phyloP scores from a whole-genome alignment of 106 monocot genomes.

The Apostasia ramifera region DNA sequence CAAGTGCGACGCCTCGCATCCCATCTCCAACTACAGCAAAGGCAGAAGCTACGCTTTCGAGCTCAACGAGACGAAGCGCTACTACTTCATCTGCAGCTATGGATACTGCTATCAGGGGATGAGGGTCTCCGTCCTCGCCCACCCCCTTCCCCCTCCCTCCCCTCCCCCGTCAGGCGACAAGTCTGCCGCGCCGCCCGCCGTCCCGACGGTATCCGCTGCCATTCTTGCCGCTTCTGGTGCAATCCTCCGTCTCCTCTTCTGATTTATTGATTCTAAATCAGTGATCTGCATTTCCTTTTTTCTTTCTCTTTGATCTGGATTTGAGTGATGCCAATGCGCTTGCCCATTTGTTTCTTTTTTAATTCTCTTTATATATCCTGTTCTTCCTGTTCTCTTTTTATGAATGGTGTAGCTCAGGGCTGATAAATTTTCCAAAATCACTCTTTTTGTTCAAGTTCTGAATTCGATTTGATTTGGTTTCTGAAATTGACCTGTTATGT shows the following conservation, averaged over 20 bases:
- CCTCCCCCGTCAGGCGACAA: slow-evolving; percentile 19
- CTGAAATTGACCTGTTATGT: too few species aligned
- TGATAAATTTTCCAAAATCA: too few species aligned
- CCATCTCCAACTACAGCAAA: slow-evolving; percentile 71
- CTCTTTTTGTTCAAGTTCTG: too few species aligned
- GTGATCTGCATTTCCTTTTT: not conserved
- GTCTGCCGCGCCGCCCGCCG: slow-evolving; percentile 5
- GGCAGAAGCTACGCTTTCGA: slow-evolving; percentile 63
- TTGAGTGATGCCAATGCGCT: not conserved
- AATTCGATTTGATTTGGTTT: too few species aligned
- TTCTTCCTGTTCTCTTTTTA: not conserved
- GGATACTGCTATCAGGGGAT: slow-evolving; percentile 70
- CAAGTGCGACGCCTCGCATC: slow-evolving; percentile 56
- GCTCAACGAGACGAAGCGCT: slow-evolving; percentile 48
- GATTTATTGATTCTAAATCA: not conserved
- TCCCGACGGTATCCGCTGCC: not conserved
- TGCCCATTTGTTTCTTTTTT: not conserved
- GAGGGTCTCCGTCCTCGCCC: slow-evolving; percentile 37
- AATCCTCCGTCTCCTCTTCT: slow-evolving; percentile 20
- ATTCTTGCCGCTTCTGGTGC: slow-evolving; percentile 6
- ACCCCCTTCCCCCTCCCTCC: slow-evolving; percentile 50
- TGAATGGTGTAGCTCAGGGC: too few species aligned
- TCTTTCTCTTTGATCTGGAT: not conserved
- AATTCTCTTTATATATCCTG: not conserved
- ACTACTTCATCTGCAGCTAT: slow-evolving; percentile 72